These are phyloP conservation scores for Sporopachydermia lactativora DNA, from an alignment of 805 yeast species.

Conservation along the genomic window DNA sequence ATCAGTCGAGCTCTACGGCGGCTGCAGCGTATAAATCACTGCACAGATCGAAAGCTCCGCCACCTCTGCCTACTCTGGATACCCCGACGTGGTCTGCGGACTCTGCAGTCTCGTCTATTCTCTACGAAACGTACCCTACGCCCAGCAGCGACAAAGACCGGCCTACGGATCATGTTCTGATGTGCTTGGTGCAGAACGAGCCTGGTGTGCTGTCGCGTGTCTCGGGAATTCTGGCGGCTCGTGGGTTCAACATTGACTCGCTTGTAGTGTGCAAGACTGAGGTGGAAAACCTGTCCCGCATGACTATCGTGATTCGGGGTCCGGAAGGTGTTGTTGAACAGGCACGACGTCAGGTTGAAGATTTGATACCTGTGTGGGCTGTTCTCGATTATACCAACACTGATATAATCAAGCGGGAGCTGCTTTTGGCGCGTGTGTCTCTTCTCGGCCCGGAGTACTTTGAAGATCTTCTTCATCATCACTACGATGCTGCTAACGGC, in stretches of 20 bases:
- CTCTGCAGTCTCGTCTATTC: slow-evolving; percentile 88
- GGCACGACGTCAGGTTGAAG: slow-evolving; percentile 96
- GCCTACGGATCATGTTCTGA: slow-evolving; percentile 74
- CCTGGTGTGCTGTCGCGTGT: slow-evolving; percentile 94
- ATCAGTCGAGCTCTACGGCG: slow-evolving; percentile 45
- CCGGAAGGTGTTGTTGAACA: slow-evolving; percentile 95
- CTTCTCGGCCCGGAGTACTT: slow-evolving; percentile 96
- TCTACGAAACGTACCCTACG: slow-evolving; percentile 66
- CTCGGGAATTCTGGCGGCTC: slow-evolving; percentile 91
- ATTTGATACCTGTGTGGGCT: slow-evolving; percentile 95
- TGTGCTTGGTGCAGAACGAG: slow-evolving; percentile 96
- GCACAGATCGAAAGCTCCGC: slow-evolving; percentile 75
- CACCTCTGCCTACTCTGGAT: slow-evolving; percentile 85
- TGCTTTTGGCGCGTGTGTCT: slow-evolving; percentile 82
- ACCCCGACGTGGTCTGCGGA: slow-evolving; percentile 94
- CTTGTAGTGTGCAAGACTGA: slow-evolving; percentile 94
- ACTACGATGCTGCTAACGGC: slow-evolving; percentile 18
- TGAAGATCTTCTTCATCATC: slow-evolving; percentile 85
- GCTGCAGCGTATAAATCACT: slow-evolving; percentile 90
- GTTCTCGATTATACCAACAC: slow-evolving; percentile 88
- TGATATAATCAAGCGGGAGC: slow-evolving; percentile 82
- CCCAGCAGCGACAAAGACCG: slow-evolving; percentile 44
- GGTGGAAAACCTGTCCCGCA: slow-evolving; percentile 85
- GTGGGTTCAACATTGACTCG: slow-evolving; percentile 97
- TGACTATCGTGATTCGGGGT: slow-evolving; percentile 92